Conservation (phyloP, 2,329 filamentous ascomycete species). For the Macrophomina phaseolina region DNA sequence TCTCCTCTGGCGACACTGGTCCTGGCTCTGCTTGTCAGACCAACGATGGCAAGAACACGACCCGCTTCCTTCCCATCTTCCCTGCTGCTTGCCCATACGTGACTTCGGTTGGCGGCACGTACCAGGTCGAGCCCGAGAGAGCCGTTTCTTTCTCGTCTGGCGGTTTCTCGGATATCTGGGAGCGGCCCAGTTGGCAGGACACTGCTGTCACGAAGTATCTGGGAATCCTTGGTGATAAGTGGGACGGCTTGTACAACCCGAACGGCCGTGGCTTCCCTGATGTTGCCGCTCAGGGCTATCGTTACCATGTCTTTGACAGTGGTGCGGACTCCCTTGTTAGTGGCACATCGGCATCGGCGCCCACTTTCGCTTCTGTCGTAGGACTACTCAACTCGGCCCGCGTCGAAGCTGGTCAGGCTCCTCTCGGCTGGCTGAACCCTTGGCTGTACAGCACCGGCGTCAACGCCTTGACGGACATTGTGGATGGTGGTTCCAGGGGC, state of each 20-base stretch:
- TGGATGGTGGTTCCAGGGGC: constrained; percentile 53
- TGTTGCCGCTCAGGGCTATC: constrained; percentile 47
- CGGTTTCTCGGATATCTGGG: constrained; percentile 53
- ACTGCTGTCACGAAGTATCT: constrained; percentile 48
- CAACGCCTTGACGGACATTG: constrained; percentile 56
- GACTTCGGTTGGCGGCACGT: constrained; percentile 53
- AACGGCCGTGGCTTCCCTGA: constrained; percentile 53
- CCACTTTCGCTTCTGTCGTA: constrained; percentile 45
- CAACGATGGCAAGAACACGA: constrained; percentile 53
- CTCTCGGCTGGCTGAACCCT: constrained; percentile 48
- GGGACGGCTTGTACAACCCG: constrained; percentile 51
- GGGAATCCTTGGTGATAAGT: constrained; percentile 44
- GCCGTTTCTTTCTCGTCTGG: constrained; percentile 50
- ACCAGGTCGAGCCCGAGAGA: constrained; percentile 46
- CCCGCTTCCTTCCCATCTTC: constrained; percentile 53
- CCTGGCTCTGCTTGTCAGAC: constrained; percentile 51
- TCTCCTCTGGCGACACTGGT: constrained; percentile 48
- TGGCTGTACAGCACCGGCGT: constrained; percentile 51
- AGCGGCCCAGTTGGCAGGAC: constrained; percentile 50
- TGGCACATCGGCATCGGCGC: constrained; percentile 48
- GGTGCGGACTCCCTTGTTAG: constrained; percentile 40
- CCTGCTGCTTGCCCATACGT: constrained; percentile 56
- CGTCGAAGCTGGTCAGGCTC: constrained; percentile 40
- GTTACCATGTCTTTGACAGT: constrained; percentile 45
- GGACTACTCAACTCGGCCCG: constrained; percentile 47